These are phyloP conservation scores for Aureobasidium sp. DNA, from an alignment of 2,329 filamentous ascomycete genomes.

Conservation along the genomic window DNA sequence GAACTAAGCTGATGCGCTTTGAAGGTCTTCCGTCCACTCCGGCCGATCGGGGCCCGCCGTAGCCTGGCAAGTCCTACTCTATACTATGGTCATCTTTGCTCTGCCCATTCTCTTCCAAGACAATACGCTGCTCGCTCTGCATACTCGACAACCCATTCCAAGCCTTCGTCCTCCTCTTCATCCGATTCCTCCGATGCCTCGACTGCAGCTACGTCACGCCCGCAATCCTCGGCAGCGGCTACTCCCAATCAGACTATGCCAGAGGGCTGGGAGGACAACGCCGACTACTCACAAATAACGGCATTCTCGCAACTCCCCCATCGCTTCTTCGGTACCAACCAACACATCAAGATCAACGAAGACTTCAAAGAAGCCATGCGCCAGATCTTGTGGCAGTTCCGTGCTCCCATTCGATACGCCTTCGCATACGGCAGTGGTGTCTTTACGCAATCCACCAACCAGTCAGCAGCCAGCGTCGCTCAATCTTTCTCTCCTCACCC, in stretches of 20 bases:
- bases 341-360: constrained; percentile 91
- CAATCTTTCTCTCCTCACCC: constrained; percentile 63
- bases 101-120: neutral
- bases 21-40: neutral
- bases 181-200: constrained; percentile 13
- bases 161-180: neutral
- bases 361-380: constrained; percentile 90
- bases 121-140: constrained; percentile 1
- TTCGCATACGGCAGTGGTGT: constrained; percentile 97
- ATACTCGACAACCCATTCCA: neutral
- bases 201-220: neutral
- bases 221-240: constrained; percentile 5
- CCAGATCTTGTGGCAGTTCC: constrained; percentile 83
- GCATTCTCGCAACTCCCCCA: constrained; percentile 71
- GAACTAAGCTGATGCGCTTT: neutral
- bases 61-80: neutral
- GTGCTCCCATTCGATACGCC: constrained; percentile 88
- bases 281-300: constrained; percentile 58
- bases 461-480: constrained; percentile 31
- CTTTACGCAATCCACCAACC: constrained; percentile 65
- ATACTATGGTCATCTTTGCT: neutral
- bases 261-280: constrained; percentile 67
- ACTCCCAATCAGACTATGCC: constrained; percentile 31
- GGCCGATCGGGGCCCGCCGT: neutral
- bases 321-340: constrained; percentile 83